phyloP scores from a whole-genome alignment of 2,329 filamentous ascomycete genomes.

The Cercospora beticola region DNA sequence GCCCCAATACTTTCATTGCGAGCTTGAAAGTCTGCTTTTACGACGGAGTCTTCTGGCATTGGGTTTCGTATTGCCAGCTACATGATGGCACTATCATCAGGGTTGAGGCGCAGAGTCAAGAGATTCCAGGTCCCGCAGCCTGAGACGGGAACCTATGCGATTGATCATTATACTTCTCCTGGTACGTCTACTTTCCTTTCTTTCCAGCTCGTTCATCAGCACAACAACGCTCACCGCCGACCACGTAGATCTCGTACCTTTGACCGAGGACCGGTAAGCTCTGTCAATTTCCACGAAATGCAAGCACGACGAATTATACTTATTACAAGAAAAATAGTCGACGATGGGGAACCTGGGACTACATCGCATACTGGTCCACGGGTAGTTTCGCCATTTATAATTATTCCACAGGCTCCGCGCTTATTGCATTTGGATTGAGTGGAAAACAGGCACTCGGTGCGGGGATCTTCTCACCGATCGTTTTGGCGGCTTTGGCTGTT shows the following conservation, averaged over 20 bases:
- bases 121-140: slow-evolving; percentile 18
- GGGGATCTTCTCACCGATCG: slow-evolving; percentile 23
- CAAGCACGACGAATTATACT: background rate
- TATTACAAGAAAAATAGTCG: background rate
- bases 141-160: slow-evolving; percentile 13
- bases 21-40: background rate
- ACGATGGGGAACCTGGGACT: slow-evolving; percentile 12
- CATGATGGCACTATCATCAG: background rate
- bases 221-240: background rate
- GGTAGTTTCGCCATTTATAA: slow-evolving; percentile 25
- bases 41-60: background rate
- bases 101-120: slow-evolving; percentile 1
- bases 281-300: no score
- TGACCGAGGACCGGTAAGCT: slow-evolving; percentile 2
- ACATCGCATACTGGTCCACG: slow-evolving; percentile 17
- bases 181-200: background rate
- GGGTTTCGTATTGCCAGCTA: background rate
- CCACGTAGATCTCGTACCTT: slow-evolving; percentile 8
- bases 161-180: slow-evolving; percentile 20
- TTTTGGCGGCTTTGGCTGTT: slow-evolving; percentile 19
- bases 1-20: background rate
- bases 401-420: slow-evolving; percentile 22
- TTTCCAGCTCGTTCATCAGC: no score
- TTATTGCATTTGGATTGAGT: slow-evolving; percentile 22
- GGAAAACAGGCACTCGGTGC: slow-evolving; percentile 22